phyloP scores from a whole-genome alignment of 805 yeast genomes.

The Kockiozyma suomiensis region DNA sequence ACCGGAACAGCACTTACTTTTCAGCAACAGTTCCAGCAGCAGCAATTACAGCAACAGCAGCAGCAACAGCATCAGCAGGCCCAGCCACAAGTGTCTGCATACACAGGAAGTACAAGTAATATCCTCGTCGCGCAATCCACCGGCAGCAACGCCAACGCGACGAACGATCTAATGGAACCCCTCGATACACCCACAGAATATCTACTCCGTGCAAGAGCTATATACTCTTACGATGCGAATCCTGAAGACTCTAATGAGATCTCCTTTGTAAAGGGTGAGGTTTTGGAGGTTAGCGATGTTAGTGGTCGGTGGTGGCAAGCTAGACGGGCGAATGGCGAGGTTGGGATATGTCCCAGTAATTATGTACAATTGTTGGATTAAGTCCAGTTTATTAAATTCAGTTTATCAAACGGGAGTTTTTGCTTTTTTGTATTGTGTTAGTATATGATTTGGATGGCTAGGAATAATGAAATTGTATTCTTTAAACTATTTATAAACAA shows the following conservation, averaged over 20 bases:
- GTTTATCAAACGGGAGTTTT: too few species aligned
- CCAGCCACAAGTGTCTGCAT: background rate
- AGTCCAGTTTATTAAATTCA: too few species aligned
- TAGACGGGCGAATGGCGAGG: constrained; percentile 81
- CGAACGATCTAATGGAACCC: constrained; percentile 26
- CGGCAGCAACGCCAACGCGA: constrained; percentile 23
- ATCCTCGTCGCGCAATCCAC: constrained; percentile 5
- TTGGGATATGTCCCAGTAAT: constrained; percentile 95
- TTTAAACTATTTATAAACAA: background rate
- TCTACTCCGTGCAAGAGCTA: constrained; percentile 83
- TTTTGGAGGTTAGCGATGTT: constrained; percentile 88
- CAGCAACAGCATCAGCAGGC: background rate
- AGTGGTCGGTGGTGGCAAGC: constrained; percentile 99
- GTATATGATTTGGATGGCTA: background rate
- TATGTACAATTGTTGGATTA: constrained; percentile 53
- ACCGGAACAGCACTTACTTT: background rate
- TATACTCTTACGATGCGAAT: constrained; percentile 84
- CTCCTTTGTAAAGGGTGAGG: constrained; percentile 85
- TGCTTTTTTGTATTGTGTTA: too few species aligned
- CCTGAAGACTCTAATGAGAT: constrained; percentile 92
- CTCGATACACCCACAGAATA: constrained; percentile 50
- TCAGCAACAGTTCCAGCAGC: constrained; percentile 6
- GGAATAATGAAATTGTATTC: background rate
- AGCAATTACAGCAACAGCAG: constrained; percentile 6
- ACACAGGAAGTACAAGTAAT: background rate